phyloP scores from a whole-genome alignment of 2,329 filamentous ascomycete species.

The Mycocentrospora acerina region DNA sequence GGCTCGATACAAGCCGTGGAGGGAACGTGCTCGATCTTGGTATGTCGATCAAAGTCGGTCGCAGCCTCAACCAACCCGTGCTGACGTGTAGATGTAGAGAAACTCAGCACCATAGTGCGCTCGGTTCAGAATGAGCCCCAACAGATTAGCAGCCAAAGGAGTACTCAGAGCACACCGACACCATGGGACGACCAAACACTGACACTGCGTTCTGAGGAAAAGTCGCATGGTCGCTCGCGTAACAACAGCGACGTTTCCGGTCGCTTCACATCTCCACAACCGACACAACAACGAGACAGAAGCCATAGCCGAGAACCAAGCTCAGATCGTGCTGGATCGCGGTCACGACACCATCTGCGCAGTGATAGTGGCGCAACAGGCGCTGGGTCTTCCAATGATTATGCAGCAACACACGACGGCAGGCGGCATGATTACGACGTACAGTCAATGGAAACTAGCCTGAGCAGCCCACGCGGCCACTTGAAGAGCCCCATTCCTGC shows the following conservation, averaged over 20 bases:
- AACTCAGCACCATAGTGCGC: conserved; percentile 89
- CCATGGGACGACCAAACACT: conserved; percentile 64
- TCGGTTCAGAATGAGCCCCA: conserved; percentile 69
- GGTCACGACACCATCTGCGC: conserved; percentile 60
- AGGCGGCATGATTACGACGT: conserved; percentile 92
- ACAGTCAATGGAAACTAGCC: conserved; percentile 88
- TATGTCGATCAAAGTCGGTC: conserved; percentile 46
- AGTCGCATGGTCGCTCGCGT: conserved; percentile 44
- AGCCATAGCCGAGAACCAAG: conserved; percentile 34
- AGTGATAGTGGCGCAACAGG: conserved; percentile 77
- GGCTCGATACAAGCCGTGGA: conserved; percentile 87
- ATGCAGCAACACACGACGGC: conserved; percentile 72
- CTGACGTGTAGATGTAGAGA: conserved; percentile 62
- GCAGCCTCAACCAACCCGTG: conserved; percentile 4
- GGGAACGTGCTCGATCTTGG: conserved; percentile 85
- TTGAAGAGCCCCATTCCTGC: conserved; percentile 85
- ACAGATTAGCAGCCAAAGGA: conserved; percentile 38
- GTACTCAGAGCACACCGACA: conserved; percentile 59
- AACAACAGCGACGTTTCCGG: conserved; percentile 37
- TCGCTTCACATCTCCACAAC: conserved; percentile 30
- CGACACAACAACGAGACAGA: conserved; percentile 37
- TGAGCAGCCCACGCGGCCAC: conserved; percentile 69
- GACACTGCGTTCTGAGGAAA: conserved; percentile 49
- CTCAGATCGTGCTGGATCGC: conserved; percentile 43
- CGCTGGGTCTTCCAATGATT: conserved; percentile 73